Evolutionary conservation across 202 grass and related monocot species (phyloP).

Genomic region (Digitaria exilis): DNA sequence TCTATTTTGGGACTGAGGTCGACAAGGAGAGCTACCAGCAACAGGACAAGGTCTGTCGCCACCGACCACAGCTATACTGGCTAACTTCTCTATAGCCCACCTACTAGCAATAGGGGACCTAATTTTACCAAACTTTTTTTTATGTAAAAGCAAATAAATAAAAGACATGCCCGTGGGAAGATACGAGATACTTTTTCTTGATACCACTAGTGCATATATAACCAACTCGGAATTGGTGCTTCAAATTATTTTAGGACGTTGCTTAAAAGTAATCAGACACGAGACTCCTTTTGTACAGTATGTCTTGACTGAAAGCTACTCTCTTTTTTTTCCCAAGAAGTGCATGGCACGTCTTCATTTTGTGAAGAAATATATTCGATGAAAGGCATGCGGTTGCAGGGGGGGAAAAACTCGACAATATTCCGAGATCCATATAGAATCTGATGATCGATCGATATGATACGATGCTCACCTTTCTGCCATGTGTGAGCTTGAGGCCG

Average conservation of each 20-base stretch:
- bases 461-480: slow-evolving; percentile 45
- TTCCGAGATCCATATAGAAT: neutral
- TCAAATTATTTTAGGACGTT: neutral
- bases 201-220: neutral
- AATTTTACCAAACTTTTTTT: neutral
- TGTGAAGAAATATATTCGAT: neutral
- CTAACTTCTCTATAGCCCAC: neutral
- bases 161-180: neutral
- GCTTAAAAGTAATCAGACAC: neutral
- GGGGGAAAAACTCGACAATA: neutral
- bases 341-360: neutral
- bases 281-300: neutral
- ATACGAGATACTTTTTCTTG: neutral
- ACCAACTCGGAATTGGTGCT: neutral
- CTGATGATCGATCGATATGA: neutral
- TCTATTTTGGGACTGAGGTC: too few relatives aligned
- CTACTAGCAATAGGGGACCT: neutral
- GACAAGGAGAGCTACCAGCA: neutral
- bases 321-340: neutral
- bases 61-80: slow-evolving; percentile 23
- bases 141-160: neutral
- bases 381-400: neutral
- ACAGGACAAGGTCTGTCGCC: slow-evolving; percentile 6
- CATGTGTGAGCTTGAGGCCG: slow-evolving; percentile 39
- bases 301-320: neutral